Evolutionary conservation across 305 asterid species (phyloP).

Genomic region (Fraxinus baroniana): DNA sequence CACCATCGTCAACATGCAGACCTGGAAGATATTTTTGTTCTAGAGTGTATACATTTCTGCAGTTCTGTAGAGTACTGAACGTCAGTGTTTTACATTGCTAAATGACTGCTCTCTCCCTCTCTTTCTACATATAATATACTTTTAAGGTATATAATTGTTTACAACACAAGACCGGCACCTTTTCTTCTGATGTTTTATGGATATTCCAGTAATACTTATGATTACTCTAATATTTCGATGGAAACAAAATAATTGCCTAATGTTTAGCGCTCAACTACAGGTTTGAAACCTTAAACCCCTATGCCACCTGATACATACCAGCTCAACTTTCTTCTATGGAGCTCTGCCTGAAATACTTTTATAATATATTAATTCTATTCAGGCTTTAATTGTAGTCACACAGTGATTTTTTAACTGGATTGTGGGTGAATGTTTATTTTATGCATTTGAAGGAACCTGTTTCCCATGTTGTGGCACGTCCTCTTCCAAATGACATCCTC

Average conservation of each 20-base stretch:
- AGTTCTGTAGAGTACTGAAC: neutral
- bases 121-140: neutral
- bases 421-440: constrained; percentile 14
- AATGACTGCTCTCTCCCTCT: neutral
- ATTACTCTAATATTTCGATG: constrained; percentile 6
- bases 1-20: neutral
- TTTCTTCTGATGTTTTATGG: constrained; percentile 4
- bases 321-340: neutral
- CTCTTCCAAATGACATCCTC: constrained; percentile 87
- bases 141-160: neutral
- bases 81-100: neutral
- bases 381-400: constrained; percentile 8
- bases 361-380: neutral
- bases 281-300: constrained; percentile 8
- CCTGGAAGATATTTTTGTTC: neutral
- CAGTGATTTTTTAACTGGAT: constrained; percentile 3
- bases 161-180: neutral
- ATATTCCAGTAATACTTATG: neutral
- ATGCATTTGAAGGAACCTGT: constrained; percentile 75
- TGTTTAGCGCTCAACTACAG: neutral
- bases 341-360: neutral
- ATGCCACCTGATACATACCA: neutral
- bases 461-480: constrained; percentile 93
- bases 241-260: neutral
- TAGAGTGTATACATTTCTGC: neutral